Evolutionary conservation across 176 grass and related monocot species (phyloP).

Genomic region (Thinopyrum elongatum): DNA sequence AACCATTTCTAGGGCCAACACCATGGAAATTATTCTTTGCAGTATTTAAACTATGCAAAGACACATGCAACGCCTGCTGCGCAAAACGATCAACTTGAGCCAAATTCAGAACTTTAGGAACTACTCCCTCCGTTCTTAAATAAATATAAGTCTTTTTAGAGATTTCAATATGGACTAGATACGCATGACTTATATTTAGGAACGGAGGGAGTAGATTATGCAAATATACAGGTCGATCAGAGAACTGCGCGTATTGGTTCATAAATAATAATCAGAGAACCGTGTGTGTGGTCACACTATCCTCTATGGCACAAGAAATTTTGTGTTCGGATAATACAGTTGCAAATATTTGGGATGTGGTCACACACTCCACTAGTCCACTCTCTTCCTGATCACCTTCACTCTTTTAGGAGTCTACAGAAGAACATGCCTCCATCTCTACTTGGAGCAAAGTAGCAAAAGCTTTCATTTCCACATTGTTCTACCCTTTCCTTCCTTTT

Average conservation of each 20-base stretch:
- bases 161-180: too few relatives aligned
- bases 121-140: too few relatives aligned
- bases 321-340: neutral
- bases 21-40: too few relatives aligned
- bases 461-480: conserved; percentile 19
- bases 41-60: too few relatives aligned
- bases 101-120: too few relatives aligned
- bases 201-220: neutral
- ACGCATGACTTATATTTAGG: too few relatives aligned
- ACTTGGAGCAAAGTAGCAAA: neutral
- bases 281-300: neutral
- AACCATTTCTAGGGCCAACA: too few relatives aligned
- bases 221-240: neutral
- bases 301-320: neutral
- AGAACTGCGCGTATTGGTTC: too few relatives aligned
- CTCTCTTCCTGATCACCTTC: neutral
- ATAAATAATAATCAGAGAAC: neutral
- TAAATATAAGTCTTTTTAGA: too few relatives aligned
- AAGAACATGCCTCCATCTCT: conserved; percentile 3
- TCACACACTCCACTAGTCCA: neutral
- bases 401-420: neutral
- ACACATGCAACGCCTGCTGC: neutral
- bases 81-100: too few relatives aligned
- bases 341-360: neutral
- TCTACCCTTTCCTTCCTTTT: neutral